These are phyloP conservation scores for Dovyalis caffra DNA, from an alignment of 345 rosid species.

Conservation along the genomic window DNA sequence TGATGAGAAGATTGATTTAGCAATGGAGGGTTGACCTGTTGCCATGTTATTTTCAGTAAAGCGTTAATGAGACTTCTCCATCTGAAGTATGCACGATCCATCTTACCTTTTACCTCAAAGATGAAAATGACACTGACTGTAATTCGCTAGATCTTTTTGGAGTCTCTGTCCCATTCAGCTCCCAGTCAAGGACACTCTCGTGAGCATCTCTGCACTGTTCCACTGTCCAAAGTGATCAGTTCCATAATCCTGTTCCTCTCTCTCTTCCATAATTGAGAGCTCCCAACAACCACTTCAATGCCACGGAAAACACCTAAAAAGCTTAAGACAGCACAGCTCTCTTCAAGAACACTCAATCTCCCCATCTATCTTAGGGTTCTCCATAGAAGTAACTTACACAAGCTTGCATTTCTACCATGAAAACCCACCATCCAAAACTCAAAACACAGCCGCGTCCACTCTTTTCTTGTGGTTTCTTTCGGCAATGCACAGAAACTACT, in stretches of 20 bases:
- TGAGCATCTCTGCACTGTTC: slow-evolving; percentile 2
- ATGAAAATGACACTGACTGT: neutral
- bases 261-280: slow-evolving; percentile 9
- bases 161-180: neutral
- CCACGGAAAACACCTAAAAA: neutral
- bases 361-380: neutral
- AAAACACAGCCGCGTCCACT: slow-evolving; percentile 69
- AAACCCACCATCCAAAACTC: slow-evolving; percentile 53
- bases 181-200: slow-evolving; percentile 3
- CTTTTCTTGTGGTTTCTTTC: slow-evolving; percentile 80
- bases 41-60: neutral
- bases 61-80: neutral
- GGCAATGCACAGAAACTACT: slow-evolving; percentile 66
- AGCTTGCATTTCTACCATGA: slow-evolving; percentile 31
- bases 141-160: neutral
- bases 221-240: neutral
- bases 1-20: too few relatives aligned
- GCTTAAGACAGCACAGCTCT: neutral
- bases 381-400: neutral
- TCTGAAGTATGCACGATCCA: neutral
- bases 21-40: too few relatives aligned
- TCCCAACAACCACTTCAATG: neutral
- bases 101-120: neutral
- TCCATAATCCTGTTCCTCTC: neutral
- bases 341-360: neutral